A percentile compares a stretch with the other conserved stretches of the same genome.
These are phyloP conservation scores for Canavalia gladiata DNA, from an alignment of 306 rosid species.

Conservation along the genomic window DNA sequence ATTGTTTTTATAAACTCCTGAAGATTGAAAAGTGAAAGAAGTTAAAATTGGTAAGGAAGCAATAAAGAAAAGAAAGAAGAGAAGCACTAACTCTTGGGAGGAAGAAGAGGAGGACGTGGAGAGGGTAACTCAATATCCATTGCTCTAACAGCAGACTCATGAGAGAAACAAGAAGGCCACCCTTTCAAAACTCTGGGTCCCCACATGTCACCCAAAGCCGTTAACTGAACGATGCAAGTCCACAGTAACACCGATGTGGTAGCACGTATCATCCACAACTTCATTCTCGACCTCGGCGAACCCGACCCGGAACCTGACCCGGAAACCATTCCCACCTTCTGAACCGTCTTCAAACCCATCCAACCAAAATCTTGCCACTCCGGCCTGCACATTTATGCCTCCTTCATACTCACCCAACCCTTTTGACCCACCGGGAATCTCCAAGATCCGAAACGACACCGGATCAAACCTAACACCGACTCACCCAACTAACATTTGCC, in stretches of 20 bases:
- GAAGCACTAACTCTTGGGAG: constrained; percentile 87
- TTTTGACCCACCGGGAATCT: neutral
- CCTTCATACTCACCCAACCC: constrained; percentile 23
- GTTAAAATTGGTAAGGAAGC: neutral
- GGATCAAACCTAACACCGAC: constrained; percentile 15
- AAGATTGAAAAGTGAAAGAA: neutral
- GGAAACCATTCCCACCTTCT: constrained; percentile 56
- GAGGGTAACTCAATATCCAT: constrained; percentile 49
- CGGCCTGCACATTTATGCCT: constrained; percentile 60
- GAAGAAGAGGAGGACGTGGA: constrained; percentile 68
- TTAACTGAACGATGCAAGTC: constrained; percentile 94
- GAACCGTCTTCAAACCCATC: constrained; percentile 78
- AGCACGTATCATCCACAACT: constrained; percentile 94
- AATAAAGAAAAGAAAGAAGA: neutral
- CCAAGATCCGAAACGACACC: constrained; percentile 48
- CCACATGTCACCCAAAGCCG: constrained; percentile 92
- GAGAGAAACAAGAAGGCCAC: constrained; percentile 95
- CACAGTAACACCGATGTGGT: constrained; percentile 87
- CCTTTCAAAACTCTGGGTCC: constrained; percentile 97
- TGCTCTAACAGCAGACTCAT: constrained; percentile 57
- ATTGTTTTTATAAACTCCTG: constrained; percentile 91
- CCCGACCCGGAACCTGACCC: constrained; percentile 1
- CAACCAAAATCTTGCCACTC: constrained; percentile 54
- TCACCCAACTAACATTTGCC: constrained; percentile 8
- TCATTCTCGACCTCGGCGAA: constrained; percentile 75